A percentile compares a stretch with the other conserved stretches of the same genome.
These are phyloP conservation scores for Hippophae gyantsensis DNA, from an alignment of 306 rosid species.

Conservation along the genomic window DNA sequence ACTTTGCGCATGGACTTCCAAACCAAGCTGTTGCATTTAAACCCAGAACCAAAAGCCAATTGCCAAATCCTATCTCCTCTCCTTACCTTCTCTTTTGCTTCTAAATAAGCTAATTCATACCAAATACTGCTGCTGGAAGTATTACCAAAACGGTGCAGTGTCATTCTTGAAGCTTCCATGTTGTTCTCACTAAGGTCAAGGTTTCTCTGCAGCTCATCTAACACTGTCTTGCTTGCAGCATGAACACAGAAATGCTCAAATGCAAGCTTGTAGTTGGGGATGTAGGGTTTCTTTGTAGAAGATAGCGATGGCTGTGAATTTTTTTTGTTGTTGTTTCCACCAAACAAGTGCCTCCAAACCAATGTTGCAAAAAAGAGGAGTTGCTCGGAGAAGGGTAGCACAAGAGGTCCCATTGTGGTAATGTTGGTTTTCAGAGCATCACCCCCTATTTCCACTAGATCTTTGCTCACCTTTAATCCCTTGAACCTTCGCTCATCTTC, in stretches of 20 bases:
- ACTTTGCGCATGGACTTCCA: conserved; percentile 64
- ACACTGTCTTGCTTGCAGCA: conserved; percentile 66
- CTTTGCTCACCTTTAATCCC: conserved; percentile 86
- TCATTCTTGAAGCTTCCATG: conserved; percentile 86
- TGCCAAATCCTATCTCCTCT: conserved; percentile 91
- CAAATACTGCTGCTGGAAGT: conserved; percentile 94
- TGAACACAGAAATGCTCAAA: conserved; percentile 93
- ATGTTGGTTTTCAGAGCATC: conserved; percentile 94
- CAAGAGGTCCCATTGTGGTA: conserved; percentile 86
- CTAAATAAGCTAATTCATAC: conserved; percentile 90
- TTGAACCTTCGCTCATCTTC: conserved; percentile 73
- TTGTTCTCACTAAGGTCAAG: conserved; percentile 69
- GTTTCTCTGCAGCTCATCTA: conserved; percentile 81
- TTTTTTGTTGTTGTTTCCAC: conserved; percentile 14
- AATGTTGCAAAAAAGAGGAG: conserved; percentile 66
- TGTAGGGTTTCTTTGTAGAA: conserved; percentile 58
- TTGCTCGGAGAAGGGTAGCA: conserved; percentile 83
- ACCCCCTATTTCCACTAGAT: conserved; percentile 79
- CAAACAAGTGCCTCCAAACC: conserved; percentile 65
- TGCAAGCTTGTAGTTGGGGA: conserved; percentile 86
- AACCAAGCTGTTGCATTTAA: conserved; percentile 82
- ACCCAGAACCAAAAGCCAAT: conserved; percentile 89
- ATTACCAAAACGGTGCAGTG: conserved; percentile 83
- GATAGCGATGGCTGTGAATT: conserved; percentile 13
- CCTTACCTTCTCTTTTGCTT: conserved; percentile 66